phyloP scores from a whole-genome alignment of 1,284 basidiomycete species.

The Boletellus deceptivus region DNA sequence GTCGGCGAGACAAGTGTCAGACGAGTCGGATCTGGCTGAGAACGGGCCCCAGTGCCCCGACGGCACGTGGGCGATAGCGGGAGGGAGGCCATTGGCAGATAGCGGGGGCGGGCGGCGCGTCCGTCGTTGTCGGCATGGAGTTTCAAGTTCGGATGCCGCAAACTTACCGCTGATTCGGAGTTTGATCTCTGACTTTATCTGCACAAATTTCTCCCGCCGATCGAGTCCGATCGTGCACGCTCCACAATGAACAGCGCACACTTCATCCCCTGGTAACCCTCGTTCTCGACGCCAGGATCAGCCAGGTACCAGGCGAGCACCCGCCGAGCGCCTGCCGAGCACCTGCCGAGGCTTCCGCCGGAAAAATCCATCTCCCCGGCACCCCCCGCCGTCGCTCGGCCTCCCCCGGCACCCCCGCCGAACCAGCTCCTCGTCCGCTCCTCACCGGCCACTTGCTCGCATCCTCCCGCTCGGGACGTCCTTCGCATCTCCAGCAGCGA shows the following conservation, averaged over 20 bases:
- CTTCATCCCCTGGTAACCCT: conserved; percentile 24
- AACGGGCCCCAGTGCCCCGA: conserved; percentile 7
- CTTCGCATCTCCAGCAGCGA: too few species aligned
- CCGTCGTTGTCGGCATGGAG: conserved; percentile 34
- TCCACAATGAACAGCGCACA: conserved; percentile 20
- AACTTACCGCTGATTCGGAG: conserved; percentile 28
- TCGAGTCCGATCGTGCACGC: conserved; percentile 35
- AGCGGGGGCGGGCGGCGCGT: too few species aligned
- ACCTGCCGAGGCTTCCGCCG: too few species aligned
- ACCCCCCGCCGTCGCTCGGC: conserved; percentile 15
- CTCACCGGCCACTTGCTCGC: too few species aligned
- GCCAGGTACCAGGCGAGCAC: conserved; percentile 3
- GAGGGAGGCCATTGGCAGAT: too few species aligned
- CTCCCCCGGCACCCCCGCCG: conserved; percentile 18
- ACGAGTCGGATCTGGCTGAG: conserved; percentile 34
- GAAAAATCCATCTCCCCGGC: conserved; percentile 13
- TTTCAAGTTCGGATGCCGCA: conserved; percentile 34
- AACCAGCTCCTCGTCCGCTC: background rate
- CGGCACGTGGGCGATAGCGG: too few species aligned
- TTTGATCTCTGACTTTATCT: conserved; percentile 36
- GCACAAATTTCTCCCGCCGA: conserved; percentile 33
- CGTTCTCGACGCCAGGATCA: background rate
- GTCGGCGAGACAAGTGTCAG: conserved; percentile 20
- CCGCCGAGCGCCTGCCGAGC: conserved; percentile 1
- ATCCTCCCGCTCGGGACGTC: too few species aligned